phyloP scores from a whole-genome alignment of 106 monocot genomes.

The Dendrobium chrysotoxum region DNA sequence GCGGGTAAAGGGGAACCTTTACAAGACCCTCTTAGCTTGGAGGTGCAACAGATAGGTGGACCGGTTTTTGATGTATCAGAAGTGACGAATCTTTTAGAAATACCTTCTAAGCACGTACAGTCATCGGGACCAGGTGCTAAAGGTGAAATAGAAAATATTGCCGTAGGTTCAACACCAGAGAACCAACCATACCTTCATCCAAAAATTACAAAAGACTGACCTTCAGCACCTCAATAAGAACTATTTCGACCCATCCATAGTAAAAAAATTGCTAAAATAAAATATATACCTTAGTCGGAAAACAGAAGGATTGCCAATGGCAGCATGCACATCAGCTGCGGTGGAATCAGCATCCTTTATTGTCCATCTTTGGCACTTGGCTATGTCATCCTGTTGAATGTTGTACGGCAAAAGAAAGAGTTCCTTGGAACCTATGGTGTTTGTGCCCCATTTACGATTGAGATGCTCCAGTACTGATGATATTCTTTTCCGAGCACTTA shows the following conservation, averaged over 20 bases:
- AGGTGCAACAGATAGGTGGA: neutral
- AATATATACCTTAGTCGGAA: constrained; percentile 76
- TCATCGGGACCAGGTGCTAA: constrained; percentile 13
- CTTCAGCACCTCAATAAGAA: neutral
- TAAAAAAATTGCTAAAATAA: neutral
- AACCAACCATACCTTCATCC: constrained; percentile 80
- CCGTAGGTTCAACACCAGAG: constrained; percentile 16
- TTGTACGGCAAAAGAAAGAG: constrained; percentile 73
- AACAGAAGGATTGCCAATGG: constrained; percentile 61
- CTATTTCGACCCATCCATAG: neutral
- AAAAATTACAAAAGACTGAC: neutral
- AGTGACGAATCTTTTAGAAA: neutral
- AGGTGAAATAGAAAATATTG: constrained; percentile 10
- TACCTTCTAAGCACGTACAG: constrained; percentile 10
- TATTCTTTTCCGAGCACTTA: constrained; percentile 86
- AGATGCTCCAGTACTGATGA: constrained; percentile 89
- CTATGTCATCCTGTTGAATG: constrained; percentile 33
- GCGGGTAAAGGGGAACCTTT: constrained; percentile 10
- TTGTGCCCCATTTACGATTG: constrained; percentile 85
- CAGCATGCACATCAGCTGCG: constrained; percentile 64
- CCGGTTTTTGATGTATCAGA: constrained; percentile 5
- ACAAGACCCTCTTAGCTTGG: constrained; percentile 14
- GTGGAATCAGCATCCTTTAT: constrained; percentile 42
- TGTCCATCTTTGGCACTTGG: constrained; percentile 62
- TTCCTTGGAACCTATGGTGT: constrained; percentile 57